Evolutionary conservation across 768 basidiomycete genomes (phyloP), one percentile per base, ranked within the genome.

Genomic region (Strobilomyces echinocephalus): DNA sequence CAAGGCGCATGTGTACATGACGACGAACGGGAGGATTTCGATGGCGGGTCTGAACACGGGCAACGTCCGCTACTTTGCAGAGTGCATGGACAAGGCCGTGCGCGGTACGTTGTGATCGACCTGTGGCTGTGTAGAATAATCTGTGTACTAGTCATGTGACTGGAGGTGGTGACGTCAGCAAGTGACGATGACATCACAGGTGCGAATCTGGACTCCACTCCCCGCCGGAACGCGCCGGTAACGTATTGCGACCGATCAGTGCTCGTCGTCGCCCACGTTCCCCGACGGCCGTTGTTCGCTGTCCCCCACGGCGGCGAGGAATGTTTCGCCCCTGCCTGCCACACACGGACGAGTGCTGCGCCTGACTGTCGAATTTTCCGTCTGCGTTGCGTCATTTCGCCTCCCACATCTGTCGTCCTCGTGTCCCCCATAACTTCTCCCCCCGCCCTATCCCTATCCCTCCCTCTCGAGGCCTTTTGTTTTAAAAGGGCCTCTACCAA

Each of bases 11-110:
- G 74, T 97, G 46, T 97, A 95, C 69, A 72, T 95, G 78, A 93
- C 92, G 3, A 70, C 60, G 48, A 94, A 93, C 65, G 92, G 94
- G 44, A 79, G 94, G 46, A 95, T 97, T 63, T 93, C 91, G 52
- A 95, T 97, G 93, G 91, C 93, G 5, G 94, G 90, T 15, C 70
- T 95, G 74, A 95, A 93, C 77, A 80, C 74, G 43, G 65, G 76
- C 55, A 97, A 95, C 72, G 70, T 95, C n/a, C 53, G 70, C 34
- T 88, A 88, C 69, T 83, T 92, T 77, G 90, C 86, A 20, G 75
- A 76, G 66, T 74, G 74, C 60, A 67, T 93, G 57, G 88, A 92
- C 72, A 77, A 72, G 65, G 87, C 78, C 12, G 82, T 90, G 46
- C 78, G 83, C 36, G 76, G 76, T 6, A 61, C 69, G 50, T 59